Evolutionary conservation across 2,329 filamentous ascomycete genomes (phyloP).

Genomic region (Colletotrichum sansevieriae): DNA sequence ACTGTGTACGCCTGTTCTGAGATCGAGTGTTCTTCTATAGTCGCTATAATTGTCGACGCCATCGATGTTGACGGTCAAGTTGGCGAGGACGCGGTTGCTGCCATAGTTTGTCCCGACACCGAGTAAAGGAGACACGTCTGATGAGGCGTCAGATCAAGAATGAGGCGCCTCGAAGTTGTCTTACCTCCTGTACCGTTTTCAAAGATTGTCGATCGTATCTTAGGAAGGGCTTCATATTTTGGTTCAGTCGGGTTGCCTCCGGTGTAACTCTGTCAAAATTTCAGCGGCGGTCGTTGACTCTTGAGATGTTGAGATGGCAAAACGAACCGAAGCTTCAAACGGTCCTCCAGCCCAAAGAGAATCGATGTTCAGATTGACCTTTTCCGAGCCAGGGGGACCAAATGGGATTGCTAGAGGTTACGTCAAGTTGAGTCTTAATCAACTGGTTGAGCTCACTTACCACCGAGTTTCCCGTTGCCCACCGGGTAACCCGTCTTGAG

Average conservation of each 20-base stretch:
- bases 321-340: conserved; percentile 56
- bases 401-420: conserved; percentile 54
- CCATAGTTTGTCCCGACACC: conserved; percentile 58
- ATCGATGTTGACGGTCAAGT: conserved; percentile 56
- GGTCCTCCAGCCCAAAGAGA: conserved; percentile 64
- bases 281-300: background rate
- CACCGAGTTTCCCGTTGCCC: conserved; percentile 63
- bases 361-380: conserved; percentile 61
- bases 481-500: conserved; percentile 57
- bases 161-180: rapidly evolving
- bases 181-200: conserved; percentile 62
- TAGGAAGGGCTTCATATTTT: conserved; percentile 52
- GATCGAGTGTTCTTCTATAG: conserved; percentile 59
- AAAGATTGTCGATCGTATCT: conserved; percentile 62
- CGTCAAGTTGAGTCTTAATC: background rate
- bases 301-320: background rate
- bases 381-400: conserved; percentile 57
- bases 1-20: conserved; percentile 56
- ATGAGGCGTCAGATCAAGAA: rapidly evolving
- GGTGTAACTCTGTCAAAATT: conserved; percentile 52
- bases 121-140: conserved; percentile 54
- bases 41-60: conserved; percentile 47
- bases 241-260: conserved; percentile 60
- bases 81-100: conserved; percentile 60
- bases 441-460: conserved; percentile 45